Evolutionary conservation across 805 yeast species (phyloP), one percentile per base, ranked within the genome.

Genomic region (Yamadazyma nakazawae): DNA sequence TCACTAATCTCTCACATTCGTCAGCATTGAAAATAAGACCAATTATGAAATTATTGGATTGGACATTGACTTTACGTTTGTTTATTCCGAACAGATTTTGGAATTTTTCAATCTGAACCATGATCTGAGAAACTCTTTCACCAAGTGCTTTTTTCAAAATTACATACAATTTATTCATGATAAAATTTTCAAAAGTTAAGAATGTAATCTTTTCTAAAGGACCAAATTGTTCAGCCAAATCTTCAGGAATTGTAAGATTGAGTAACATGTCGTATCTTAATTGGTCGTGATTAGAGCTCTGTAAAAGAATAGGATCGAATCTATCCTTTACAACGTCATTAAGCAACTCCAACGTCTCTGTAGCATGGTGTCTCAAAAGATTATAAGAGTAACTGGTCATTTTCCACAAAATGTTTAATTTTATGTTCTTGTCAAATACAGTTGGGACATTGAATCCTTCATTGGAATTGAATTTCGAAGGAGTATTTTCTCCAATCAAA

Each of bases 271-370:
- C 99, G 60, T 78, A 87, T 52, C 82, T 82, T 58, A 89, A 58
- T 53, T 77, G 61, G 47, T 74, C 74, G 53, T 74, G 58, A 40
- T 73, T 74, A 26, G 82, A 71, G 50, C 81, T 81, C 41, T 78
- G 79, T 56, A 94, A 71, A 56, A 92, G 87, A 10, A 91, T 79
- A 18, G 82, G 75, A 50, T 83, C 85, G 62, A 92, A 92, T 59
- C 96, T 80, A 64, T 92, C 98, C 46, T 77, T 81, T 4, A 87
- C 85, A 28, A 82, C 85, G 60, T 92, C 96, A 56, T 84, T 82
- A 48, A 92, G 74, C 56, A 88, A 71, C 4, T 62, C 68, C 49
- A 85, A 70, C 0, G 98, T 85, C 55, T 83, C 80, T 30, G 59
- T 64, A 0, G 98, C 96, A 54, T 80, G 82, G 50, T 75, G 77